These are phyloP conservation scores for Furcasterigmium sp. DNA, from an alignment of 2,329 filamentous ascomycete species.

Conservation along the genomic window DNA sequence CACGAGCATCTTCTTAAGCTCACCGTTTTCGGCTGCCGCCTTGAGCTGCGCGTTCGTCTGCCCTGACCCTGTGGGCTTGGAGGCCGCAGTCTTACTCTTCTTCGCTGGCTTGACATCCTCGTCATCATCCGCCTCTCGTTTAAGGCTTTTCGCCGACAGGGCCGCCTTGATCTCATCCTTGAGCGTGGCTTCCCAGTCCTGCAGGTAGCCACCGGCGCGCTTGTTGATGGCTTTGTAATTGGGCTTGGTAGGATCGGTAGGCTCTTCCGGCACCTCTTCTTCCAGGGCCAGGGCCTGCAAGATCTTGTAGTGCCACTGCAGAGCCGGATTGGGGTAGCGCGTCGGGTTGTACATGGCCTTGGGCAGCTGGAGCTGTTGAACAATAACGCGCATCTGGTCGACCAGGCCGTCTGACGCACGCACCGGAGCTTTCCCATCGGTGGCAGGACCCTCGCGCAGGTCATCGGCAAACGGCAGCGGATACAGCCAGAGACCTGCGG, in stretches of 20 bases:
- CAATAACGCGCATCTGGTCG: slow-evolving; percentile 74
- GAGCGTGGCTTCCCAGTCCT: slow-evolving; percentile 69
- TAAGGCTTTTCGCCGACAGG: slow-evolving; percentile 35
- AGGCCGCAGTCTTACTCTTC: slow-evolving; percentile 29
- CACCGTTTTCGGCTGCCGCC: slow-evolving; percentile 36
- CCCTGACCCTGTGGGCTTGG: slow-evolving; percentile 24
- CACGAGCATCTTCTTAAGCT: slow-evolving; percentile 49
- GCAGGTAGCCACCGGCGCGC: slow-evolving; percentile 72
- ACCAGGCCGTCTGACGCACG: slow-evolving; percentile 66
- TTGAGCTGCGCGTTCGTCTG: slow-evolving; percentile 43
- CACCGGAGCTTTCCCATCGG: slow-evolving; percentile 56
- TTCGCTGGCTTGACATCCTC: slow-evolving; percentile 38
- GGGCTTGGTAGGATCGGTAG: slow-evolving; percentile 74
- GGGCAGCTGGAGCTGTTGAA: slow-evolving; percentile 85
- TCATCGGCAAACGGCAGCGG: slow-evolving; percentile 89
- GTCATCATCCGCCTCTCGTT: slow-evolving; percentile 44
- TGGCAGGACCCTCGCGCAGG: slow-evolving; percentile 66
- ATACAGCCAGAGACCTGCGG: slow-evolving; percentile 83
- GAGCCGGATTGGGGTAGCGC: slow-evolving; percentile 84
- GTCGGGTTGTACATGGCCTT: slow-evolving; percentile 77
- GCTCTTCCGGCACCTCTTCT: slow-evolving; percentile 76
- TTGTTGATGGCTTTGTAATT: slow-evolving; percentile 87
- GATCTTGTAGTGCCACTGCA: slow-evolving; percentile 98
- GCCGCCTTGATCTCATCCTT: slow-evolving; percentile 44
- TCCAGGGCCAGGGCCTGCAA: slow-evolving; percentile 87